These are phyloP conservation scores for Ophiocordyceps robertsii DNA, from an alignment of 2,329 filamentous ascomycete species.

Conservation along the genomic window DNA sequence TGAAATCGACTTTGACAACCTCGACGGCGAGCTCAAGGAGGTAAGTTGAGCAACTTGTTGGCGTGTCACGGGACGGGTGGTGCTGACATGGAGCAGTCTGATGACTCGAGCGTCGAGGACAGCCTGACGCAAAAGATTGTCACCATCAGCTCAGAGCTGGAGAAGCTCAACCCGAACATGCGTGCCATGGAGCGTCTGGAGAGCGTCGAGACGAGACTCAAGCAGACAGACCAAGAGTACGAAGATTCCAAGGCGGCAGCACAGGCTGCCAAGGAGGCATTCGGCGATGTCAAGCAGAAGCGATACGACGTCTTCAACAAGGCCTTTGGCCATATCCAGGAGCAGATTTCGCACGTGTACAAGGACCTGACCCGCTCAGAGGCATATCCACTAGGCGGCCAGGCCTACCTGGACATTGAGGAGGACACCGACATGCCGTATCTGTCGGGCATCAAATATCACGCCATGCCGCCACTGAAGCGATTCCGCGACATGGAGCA, in stretches of 20 bases:
- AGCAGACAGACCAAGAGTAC: conserved; percentile 77
- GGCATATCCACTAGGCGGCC: conserved; percentile 86
- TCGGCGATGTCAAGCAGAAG: conserved; percentile 67
- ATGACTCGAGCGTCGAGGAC: conserved; percentile 59
- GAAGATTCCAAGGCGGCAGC: conserved; percentile 68
- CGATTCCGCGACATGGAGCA: conserved; percentile 99
- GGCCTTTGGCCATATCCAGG: conserved; percentile 86
- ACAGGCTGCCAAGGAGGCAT: conserved; percentile 66
- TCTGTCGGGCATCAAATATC: conserved; percentile 90
- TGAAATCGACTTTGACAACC: conserved; percentile 67
- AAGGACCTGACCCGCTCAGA: conserved; percentile 84
- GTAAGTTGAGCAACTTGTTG: conserved; percentile 29
- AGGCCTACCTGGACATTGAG: conserved; percentile 76
- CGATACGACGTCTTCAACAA: conserved; percentile 89
- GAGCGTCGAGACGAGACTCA: conserved; percentile 69
- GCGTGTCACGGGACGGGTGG: conserved; percentile 11
- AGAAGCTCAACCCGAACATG: conserved; percentile 95
- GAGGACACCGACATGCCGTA: conserved; percentile 96
- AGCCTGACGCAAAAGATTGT: conserved; percentile 66
- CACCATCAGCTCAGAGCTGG: conserved; percentile 62
- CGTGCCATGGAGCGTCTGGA: conserved; percentile 86
- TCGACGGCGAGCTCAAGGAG: conserved; percentile 72
- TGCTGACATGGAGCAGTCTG: conserved; percentile 40
- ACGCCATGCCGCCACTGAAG: conserved; percentile 96
- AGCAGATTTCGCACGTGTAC: conserved; percentile 89